Base-by-base conservation (phyloP, 768 basidiomycete genomes). In the Boletus rex-veris region DNA sequence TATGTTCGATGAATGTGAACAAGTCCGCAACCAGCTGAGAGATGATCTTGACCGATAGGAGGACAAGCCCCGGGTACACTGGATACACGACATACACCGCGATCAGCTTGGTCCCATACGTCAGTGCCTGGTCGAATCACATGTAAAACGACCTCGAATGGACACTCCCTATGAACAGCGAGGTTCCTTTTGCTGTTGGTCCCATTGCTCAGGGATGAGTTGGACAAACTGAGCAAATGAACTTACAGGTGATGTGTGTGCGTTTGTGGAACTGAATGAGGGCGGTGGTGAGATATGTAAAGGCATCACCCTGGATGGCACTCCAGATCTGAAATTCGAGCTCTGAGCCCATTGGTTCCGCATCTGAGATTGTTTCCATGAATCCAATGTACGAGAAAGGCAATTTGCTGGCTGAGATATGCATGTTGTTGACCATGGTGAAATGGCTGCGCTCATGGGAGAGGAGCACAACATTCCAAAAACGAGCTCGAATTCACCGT, bases 231-330 rank as follows among this genome's bases (percentile, higher is more conserved):
- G 80, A 68, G 45, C 79, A 54, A 51, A 75, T 54, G 44, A 73
- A 54, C 67, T 70, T 45, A 67, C 70, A 1, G 76, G 69, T 3
- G 73, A 68, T 57, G 21, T 21, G 21, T 19, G 2, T 21, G 21
- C 21, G 74, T 61, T 73, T 75, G 53, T 83, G 76, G 37, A 90
- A 63, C 52, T 83, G 78, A 10, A 85, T 66, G 14, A 91, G 78
- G 7, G 78, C 73, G n/a, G 75, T 64, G 0, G 82, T 75, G 30
- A 92, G 80, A 65, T 86, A 93, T 0, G 75, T 75, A 68, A 96
- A 93, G 3, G 85, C 82, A 61, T 90, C 89, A 1, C 85, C 86
- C 66, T 92, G 87, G 2, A 96, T 85, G 3, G 90, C 90, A 60
- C 81, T 82, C 83, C 86, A 88, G 19, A 92, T 82, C 54, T 90